Percentiles rank a stretch among this genome's conserved stretches.
phyloP scores from a whole-genome alignment of 2,329 filamentous ascomycete genomes.

The Fulvia fulva region DNA sequence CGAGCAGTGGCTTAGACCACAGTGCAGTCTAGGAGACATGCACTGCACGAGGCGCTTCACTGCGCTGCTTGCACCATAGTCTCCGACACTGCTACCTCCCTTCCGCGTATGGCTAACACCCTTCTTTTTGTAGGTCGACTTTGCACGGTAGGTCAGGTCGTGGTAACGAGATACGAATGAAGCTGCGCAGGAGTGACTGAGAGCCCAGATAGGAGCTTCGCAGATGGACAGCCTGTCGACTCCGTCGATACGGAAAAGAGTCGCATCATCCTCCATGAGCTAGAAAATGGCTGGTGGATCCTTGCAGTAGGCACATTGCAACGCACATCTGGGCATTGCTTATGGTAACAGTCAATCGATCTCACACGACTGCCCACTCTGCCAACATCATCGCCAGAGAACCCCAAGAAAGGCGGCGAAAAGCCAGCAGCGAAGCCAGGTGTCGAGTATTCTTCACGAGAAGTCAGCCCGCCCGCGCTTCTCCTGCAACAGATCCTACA shows the following conservation, averaged over 20 bases:
- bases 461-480: conserved; percentile 77
- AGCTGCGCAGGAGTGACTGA: conserved; percentile 24
- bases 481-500: conserved; percentile 76
- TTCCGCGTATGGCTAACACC: too few relatives aligned
- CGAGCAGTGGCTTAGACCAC: conserved; percentile 22
- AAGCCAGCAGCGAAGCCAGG: conserved; percentile 33
- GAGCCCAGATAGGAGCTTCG: conserved; percentile 61
- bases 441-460: conserved; percentile 81
- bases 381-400: conserved; percentile 32
- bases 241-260: conserved; percentile 88
- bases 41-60: too few relatives aligned
- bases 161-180: neutral
- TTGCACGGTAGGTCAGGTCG: neutral
- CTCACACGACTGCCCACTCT: conserved; percentile 66
- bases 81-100: too few relatives aligned
- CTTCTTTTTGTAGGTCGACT: too few relatives aligned
- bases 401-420: conserved; percentile 21
- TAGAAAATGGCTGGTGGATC: conserved; percentile 94
- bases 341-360: conserved; percentile 63
- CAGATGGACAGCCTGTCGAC: conserved; percentile 70
- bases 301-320: conserved; percentile 64
- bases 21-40: neutral
- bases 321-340: conserved; percentile 10
- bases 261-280: conserved; percentile 76
- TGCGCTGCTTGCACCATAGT: too few relatives aligned